Conservation (phyloP, 1,284 basidiomycete species). For the Rhodotorula glutinis region DNA sequence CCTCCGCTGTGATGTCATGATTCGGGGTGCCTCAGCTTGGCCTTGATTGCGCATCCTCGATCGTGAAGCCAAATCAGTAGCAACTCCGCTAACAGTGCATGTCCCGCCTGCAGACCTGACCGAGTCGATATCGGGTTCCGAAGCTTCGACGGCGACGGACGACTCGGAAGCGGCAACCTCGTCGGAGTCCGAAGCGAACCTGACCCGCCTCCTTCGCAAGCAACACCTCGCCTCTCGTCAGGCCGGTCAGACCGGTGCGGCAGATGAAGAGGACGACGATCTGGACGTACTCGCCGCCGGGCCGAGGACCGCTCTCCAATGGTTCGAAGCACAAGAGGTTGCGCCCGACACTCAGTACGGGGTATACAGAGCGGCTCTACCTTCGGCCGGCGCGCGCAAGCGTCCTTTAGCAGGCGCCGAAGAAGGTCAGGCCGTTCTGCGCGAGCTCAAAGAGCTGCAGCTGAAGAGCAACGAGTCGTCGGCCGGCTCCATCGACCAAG, state of each 20-base stretch:
- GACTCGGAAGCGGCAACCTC: not conserved
- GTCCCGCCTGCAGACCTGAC: constrained; percentile 51
- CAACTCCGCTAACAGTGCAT: not conserved
- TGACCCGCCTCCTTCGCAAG: constrained; percentile 63
- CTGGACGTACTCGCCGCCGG: constrained; percentile 46
- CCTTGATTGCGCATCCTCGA: not conserved
- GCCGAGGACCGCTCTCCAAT: constrained; percentile 72
- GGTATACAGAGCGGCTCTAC: constrained; percentile 72
- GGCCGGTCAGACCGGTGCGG: constrained; percentile 32
- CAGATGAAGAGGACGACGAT: constrained; percentile 48
- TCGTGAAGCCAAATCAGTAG: no score
- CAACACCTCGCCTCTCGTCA: constrained; percentile 55
- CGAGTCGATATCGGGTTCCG: constrained; percentile 72
- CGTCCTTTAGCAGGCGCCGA: constrained; percentile 37
- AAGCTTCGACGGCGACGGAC: not conserved
- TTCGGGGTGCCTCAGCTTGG: not conserved
- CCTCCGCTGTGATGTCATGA: not conserved
- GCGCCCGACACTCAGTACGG: constrained; percentile 70
- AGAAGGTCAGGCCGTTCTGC: constrained; percentile 47
- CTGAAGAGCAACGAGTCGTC: constrained; percentile 36
- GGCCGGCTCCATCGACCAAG: constrained; percentile 43
- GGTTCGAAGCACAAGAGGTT: constrained; percentile 69
- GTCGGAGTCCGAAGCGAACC: constrained; percentile 23
- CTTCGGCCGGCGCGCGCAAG: constrained; percentile 51
- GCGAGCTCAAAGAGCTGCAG: constrained; percentile 65